phyloP scores from a whole-genome alignment of 306 rosid species.

The Oxytropis ochrocephala region DNA sequence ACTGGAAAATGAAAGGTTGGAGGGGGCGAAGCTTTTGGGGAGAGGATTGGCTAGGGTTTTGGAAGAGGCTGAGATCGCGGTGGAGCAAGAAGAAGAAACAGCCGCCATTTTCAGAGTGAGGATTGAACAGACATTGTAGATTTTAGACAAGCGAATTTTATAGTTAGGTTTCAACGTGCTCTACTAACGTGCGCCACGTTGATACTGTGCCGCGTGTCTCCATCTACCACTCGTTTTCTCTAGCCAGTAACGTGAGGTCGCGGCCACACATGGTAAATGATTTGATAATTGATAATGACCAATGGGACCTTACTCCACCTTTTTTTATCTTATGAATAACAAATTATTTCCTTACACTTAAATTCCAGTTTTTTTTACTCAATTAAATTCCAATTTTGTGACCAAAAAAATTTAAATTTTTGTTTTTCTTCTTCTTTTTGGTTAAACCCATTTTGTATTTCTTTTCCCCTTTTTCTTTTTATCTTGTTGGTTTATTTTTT shows the following conservation, averaged over 20 bases:
- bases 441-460: too few species aligned
- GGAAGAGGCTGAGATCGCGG: constrained; percentile 30
- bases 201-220: not conserved
- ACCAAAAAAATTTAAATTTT: too few species aligned
- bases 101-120: constrained; percentile 33
- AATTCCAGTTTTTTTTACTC: too few species aligned
- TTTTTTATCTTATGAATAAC: too few species aligned
- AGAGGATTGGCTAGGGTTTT: constrained; percentile 18
- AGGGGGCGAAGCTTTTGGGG: constrained; percentile 1
- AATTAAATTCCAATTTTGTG: too few species aligned
- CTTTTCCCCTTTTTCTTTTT: too few species aligned
- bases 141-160: not conserved
- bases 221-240: not conserved
- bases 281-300: too few species aligned
- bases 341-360: too few species aligned
- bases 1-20: constrained; percentile 33
- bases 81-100: constrained; percentile 16
- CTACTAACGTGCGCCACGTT: constrained; percentile 11
- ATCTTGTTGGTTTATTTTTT: too few species aligned
- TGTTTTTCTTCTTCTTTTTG: too few species aligned
- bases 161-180: not conserved
- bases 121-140: not conserved
- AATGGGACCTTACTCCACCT: too few species aligned
- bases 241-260: not conserved
- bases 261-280: not conserved